These are phyloP conservation scores for Heterobasidion occidentale DNA, from an alignment of 1,284 basidiomycete genomes.

Conservation along the genomic window DNA sequence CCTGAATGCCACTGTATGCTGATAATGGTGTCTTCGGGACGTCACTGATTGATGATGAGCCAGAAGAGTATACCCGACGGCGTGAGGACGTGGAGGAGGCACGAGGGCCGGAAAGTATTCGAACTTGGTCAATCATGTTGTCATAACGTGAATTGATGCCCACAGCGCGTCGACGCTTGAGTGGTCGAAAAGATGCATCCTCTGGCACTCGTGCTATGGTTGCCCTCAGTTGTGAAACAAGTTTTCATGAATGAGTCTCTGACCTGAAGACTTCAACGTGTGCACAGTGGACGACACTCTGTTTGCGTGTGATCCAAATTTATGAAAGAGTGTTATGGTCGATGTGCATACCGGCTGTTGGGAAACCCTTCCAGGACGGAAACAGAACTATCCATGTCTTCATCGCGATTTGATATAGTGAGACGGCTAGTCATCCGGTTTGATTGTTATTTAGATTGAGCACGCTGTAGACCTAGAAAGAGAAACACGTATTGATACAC, in stretches of 20 bases:
- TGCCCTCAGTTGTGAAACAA: neutral
- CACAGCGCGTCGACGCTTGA: conserved; percentile 39
- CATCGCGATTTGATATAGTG: neutral
- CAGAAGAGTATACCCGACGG: conserved; percentile 28
- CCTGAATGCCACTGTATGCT: conserved; percentile 25
- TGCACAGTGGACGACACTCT: conserved; percentile 1
- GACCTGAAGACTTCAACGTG: neutral
- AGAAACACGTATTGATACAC: no score
- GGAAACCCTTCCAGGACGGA: conserved; percentile 3
- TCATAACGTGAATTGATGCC: conserved; percentile 57
- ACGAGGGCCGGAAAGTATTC: conserved; percentile 21
- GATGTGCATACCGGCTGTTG: conserved; percentile 3
- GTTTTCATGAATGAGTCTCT: neutral
- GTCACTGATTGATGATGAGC: conserved; percentile 38
- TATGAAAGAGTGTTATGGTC: neutral
- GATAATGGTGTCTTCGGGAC: conserved; percentile 35
- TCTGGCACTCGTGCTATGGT: neutral
- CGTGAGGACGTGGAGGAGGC: conserved; percentile 15
- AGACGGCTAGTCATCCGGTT: neutral
- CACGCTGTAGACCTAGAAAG: no score
- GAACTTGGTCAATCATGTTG: conserved; percentile 54
- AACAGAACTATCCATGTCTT: neutral
- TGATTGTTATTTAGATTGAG: no score
- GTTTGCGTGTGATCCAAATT: neutral
- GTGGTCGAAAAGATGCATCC: neutral